Evolutionary conservation across 495 filamentous ascomycete species (phyloP).

Genomic region (Penicillium ucsense): DNA sequence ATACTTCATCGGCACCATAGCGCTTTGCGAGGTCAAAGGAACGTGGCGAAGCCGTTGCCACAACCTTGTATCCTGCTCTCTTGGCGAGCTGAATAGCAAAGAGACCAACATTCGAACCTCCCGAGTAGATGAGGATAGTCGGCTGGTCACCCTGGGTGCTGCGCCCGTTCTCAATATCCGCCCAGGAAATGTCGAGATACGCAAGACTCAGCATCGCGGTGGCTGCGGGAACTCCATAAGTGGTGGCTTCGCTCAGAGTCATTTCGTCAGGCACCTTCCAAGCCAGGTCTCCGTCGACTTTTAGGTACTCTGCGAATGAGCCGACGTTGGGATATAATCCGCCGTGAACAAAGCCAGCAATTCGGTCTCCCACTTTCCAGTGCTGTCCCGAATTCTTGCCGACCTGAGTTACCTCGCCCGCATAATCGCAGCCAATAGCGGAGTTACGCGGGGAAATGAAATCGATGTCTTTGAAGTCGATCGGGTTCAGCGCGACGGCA

Average conservation of each 20-base stretch:
- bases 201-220: conserved; percentile 15
- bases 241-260: conserved; percentile 37
- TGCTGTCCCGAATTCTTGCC: background rate
- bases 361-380: conserved; percentile 27
- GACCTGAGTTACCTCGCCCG: conserved; percentile 39
- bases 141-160: background rate
- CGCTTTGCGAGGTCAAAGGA: conserved; percentile 24
- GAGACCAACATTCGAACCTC: conserved; percentile 1
- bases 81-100: conserved; percentile 4
- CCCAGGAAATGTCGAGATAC: background rate
- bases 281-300: conserved; percentile 35
- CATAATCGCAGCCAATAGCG: conserved; percentile 46
- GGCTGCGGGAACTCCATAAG: conserved; percentile 39
- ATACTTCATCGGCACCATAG: conserved; percentile 24
- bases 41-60: conserved; percentile 3
- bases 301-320: conserved; percentile 39
- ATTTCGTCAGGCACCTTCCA: conserved; percentile 41
- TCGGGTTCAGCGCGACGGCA: conserved; percentile 40
- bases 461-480: conserved; percentile 44
- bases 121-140: conserved; percentile 4
- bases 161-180: background rate
- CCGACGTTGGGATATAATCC: conserved; percentile 12
- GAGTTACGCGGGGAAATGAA: conserved; percentile 11
- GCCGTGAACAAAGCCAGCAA: conserved; percentile 13
- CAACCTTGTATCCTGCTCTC: conserved; percentile 1